Base-by-base conservation (phyloP, 306 rosid genomes). In the Cicer arietinum region DNA sequence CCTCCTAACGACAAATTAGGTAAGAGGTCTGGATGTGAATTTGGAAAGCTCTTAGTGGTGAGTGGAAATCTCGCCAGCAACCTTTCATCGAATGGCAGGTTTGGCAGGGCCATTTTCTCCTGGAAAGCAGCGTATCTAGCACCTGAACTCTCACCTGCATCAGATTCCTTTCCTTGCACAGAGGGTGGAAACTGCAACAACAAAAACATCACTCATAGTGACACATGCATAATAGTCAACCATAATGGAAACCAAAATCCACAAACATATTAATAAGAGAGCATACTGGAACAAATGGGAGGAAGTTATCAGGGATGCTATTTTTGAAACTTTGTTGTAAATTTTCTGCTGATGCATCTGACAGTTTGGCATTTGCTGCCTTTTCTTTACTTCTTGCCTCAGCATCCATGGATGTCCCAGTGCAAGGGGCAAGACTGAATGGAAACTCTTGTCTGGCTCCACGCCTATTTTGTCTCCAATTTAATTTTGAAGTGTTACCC, bases 391-490 rank as follows among this genome's bases (percentile, higher is more conserved):
- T 78, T 85, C 84, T 82, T n/a, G 82, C 67, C 58, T 86, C 92
- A 67, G 88, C 83, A 66, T 90, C 92, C 75, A 58, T 71, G 62
- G 85, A 74, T 56, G 83, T 90, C 69, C 81, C 88, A 50, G 88
- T 80, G 52, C 89, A 86, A 72, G 95, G 88, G 79, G 92, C 89
- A 51, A 95, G 88, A 71, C 87, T 90, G 85, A 95, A 95, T 20
- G 99, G 99, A 88, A 92, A 95, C 54, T 95, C 99, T 60, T 91
- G 98, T 57, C 93, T 88, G 87, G 84, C 59, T 70, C 84, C 97
- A 37, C 73, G 71, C 51, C 88, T 80, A 64, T 75, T 85, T 48
- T 85, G 88, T 74, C 91, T 90, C 75, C 92, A 87, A 74, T 88
- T 88, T 58, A 89, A 81, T 79, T 89, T 90, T 1, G 95, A 85